phyloP scores from a whole-genome alignment of 2,329 filamentous ascomycete genomes.

The Elsinoe arachidis region DNA sequence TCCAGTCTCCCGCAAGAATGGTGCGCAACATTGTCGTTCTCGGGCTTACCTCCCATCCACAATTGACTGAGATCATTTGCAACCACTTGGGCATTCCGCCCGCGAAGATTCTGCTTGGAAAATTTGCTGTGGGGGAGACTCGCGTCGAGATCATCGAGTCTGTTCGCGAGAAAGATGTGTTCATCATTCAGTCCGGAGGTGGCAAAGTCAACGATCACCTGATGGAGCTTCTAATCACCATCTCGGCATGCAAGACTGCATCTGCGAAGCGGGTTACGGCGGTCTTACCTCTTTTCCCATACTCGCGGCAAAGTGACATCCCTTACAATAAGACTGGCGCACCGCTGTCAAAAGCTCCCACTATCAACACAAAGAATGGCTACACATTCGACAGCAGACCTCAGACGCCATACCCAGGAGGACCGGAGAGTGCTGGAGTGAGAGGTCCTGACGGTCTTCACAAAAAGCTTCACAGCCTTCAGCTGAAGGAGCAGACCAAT shows the following conservation, averaged over 20 bases:
- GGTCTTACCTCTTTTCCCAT: constrained; percentile 90
- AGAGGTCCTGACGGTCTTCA: constrained; percentile 64
- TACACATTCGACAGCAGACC: constrained; percentile 90
- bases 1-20: constrained; percentile 45
- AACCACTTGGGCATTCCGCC: constrained; percentile 78
- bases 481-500: constrained; percentile 49
- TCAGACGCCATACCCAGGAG: constrained; percentile 68
- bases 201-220: constrained; percentile 93
- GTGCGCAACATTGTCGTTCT: constrained; percentile 93
- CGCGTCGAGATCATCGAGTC: constrained; percentile 94
- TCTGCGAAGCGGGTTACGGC: constrained; percentile 89
- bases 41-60: constrained; percentile 84
- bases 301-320: constrained; percentile 90
- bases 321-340: constrained; percentile 95
- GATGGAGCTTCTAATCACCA: constrained; percentile 94
- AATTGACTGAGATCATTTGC: constrained; percentile 79
- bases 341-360: constrained; percentile 64
- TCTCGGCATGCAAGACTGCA: constrained; percentile 93
- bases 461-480: constrained; percentile 62
- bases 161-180: constrained; percentile 96
- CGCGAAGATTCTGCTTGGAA: constrained; percentile 73
- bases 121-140: constrained; percentile 93
- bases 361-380: constrained; percentile 40
- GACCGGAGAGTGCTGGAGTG: constrained; percentile 57
- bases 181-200: constrained; percentile 91